A percentile compares a stretch with the other conserved stretches of the same genome.
Evolutionary conservation across 2,329 filamentous ascomycete genomes (phyloP).

Genomic region (Xylaria sp.): DNA sequence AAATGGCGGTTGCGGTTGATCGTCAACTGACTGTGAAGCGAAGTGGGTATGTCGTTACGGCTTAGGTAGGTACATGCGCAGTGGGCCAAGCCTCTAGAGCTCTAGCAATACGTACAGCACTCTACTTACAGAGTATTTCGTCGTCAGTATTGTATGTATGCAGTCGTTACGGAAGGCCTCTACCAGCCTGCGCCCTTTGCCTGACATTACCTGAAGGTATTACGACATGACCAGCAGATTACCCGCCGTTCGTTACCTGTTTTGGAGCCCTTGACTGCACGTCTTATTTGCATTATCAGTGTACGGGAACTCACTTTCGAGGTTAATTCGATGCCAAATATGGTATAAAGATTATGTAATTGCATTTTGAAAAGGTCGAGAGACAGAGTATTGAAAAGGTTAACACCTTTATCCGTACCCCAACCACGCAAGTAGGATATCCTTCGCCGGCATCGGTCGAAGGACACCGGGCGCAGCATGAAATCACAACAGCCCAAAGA

Average conservation of each 20-base stretch:
- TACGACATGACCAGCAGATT: background rate
- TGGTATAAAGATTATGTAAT: background rate
- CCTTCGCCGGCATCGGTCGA: background rate
- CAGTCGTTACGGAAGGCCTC: no score
- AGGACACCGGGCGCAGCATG: background rate
- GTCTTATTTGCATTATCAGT: background rate
- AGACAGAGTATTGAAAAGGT: background rate
- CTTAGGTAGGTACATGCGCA: no score
- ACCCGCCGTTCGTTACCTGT: no score
- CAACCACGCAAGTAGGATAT: background rate
- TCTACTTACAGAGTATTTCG: no score
- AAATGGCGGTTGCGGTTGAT: background rate
- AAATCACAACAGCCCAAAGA: conserved; percentile 27
- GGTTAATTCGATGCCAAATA: background rate
- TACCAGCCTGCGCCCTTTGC: background rate
- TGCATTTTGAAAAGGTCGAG: background rate
- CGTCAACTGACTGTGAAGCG: no score
- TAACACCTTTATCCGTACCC: background rate
- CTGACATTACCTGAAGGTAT: background rate
- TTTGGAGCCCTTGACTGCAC: no score
- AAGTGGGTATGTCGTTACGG: no score
- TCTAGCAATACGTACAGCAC: no score
- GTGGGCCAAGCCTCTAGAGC: no score
- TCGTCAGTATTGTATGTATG: no score
- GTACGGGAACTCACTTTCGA: background rate